Base-by-base conservation (phyloP, 805 yeast genomes). In the Starmerella etchellsii region DNA sequence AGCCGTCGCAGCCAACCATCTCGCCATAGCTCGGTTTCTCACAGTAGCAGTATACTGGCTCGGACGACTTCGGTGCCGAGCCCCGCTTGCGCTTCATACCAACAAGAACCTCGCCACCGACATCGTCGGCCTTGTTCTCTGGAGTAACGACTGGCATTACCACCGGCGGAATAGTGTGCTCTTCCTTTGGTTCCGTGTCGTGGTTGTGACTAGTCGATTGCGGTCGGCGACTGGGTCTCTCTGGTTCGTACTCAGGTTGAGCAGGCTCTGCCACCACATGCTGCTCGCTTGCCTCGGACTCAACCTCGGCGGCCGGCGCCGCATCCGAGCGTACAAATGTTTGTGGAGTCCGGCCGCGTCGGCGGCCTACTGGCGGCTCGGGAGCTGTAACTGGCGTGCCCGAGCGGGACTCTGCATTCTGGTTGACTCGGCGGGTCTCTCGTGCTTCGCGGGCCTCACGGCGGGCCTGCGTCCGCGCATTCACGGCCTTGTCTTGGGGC, bases 1-100 rank as follows among this genome's bases (percentile, higher is more conserved):
- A 87, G 11, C 95, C 96, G 56, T 91, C 98, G 63, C 98, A 91
- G 2, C 94, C 98, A 45, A 91, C 96, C 98, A 91, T 91, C 56
- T 91, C 97, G 16, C 98, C 98, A 57, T 81, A 91, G 4, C 96
- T 88, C 0, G 87, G 94, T 58, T 87, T 95, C 58, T 85, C 83
- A 64, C 98, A 91, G 64, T 88, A 87, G 61, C 98, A 91, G 59
- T 88, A 88, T 2, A 85, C 73, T 1, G 94, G 94, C 54, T 87
- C 96, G 19, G 45, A 28, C 4, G 37, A 18, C 36, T 40, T 42
- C 16, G 49, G 49, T 6, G 40, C 37, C 19, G 37, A 4, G 11
- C 47, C 45, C 21, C 48, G 50, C 35, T 46, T 46, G 11, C 50
- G 43, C 28, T 46, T 46, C 40, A 44, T 13, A 2, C 47, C 46